phyloP scores from a whole-genome alignment of 768 basidiomycete genomes.

The Harrya chromipes region DNA sequence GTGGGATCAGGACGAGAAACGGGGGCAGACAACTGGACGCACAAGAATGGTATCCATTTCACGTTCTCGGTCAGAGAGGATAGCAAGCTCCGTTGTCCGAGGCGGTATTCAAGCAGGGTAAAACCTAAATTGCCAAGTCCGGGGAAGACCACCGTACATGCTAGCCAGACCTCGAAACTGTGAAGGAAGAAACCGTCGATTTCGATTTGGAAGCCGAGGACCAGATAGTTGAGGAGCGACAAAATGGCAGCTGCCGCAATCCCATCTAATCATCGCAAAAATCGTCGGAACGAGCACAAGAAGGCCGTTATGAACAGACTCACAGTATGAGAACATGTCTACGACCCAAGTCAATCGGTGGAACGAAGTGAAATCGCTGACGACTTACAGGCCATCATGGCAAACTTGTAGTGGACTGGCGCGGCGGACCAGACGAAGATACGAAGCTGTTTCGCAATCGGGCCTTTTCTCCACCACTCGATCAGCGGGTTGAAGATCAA shows the following conservation, averaged over 20 bases:
- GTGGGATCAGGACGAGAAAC: background rate
- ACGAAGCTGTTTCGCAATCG: constrained; percentile 78
- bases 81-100: constrained; percentile 41
- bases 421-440: constrained; percentile 74
- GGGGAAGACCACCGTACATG: constrained; percentile 73
- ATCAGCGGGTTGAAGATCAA: constrained; percentile 85
- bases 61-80: constrained; percentile 26
- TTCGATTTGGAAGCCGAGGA: constrained; percentile 67
- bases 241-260: constrained; percentile 70
- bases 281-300: background rate
- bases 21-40: constrained; percentile 1
- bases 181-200: constrained; percentile 76
- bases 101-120: constrained; percentile 71
- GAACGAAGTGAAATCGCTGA: background rate
- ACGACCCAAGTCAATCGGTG: background rate
- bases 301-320: constrained; percentile 11
- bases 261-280: constrained; percentile 31
- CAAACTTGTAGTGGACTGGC: constrained; percentile 79
- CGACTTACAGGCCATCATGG: constrained; percentile 49
- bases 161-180: constrained; percentile 78
- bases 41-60: constrained; percentile 39
- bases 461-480: constrained; percentile 74
- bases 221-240: constrained; percentile 67
- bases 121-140: constrained; percentile 71
- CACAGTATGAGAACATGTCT: constrained; percentile 55